Base-by-base conservation (phyloP, 2,329 filamentous ascomycete species). In the Aspergillus sp. region DNA sequence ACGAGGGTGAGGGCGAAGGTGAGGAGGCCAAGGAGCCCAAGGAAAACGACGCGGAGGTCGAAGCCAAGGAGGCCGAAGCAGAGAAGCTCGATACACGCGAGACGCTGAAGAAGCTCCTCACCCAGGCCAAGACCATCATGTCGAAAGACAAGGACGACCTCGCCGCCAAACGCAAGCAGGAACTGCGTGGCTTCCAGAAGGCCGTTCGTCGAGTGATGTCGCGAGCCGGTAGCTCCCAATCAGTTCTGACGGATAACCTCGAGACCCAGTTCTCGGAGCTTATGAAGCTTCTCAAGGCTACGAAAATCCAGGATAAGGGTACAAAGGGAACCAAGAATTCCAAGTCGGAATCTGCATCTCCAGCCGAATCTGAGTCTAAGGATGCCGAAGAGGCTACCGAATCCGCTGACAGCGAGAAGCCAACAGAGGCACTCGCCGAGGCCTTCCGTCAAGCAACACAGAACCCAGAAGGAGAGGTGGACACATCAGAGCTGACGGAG, bases 81-180 rank as follows among this genome's bases (percentile, higher is more conserved):
- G 71, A 75, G 39, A 69, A 75, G 9, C 73, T 80, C 51, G 73
- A 77, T 46, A 71, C 74, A 59, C 70, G 75, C 62, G 75, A 77
- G 57, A 77, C 75, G n/a, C 78, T 89, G 56, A 82, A 82, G 65
- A 71, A 72, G 6, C 77, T 89, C 24, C 76, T 84, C 51, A 68
- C 75, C 12, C 81, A 85, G 62, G 85, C 87, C 54, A 86, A 88
- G 71, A 71, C 70, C n/a, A 80, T 89, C 53, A 78, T 89, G 59
- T 78, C 80, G 9, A 80, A 75, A 56, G 73, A 83, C 58, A 77
- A 80, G 59, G 75, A 80, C 4, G 62, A 71, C 20, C 77, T 92
- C 34, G 82, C 83, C 33, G 89, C 85, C 54, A 89, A 87, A 71
- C 86, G 88, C 70, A 95, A 93, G 80, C 86, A 88, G 70, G 83